These are phyloP conservation scores for Leucaena leucocephala DNA, from an alignment of 306 rosid genomes.

Conservation along the genomic window DNA sequence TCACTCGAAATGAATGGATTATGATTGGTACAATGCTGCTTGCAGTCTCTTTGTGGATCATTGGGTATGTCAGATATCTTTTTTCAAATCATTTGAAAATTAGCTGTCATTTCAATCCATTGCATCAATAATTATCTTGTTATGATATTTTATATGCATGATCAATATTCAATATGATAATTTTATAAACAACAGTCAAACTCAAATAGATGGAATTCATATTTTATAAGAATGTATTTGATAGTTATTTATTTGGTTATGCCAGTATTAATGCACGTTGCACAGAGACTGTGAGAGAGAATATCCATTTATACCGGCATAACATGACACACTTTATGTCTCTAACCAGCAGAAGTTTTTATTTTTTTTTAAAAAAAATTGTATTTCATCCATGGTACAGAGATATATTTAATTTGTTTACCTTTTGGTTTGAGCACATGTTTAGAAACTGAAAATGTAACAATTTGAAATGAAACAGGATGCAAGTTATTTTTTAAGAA, in stretches of 20 bases:
- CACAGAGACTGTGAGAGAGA: neutral
- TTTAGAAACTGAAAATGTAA: neutral
- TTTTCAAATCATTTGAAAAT: neutral
- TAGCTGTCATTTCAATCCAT: neutral
- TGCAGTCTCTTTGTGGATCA: slow-evolving; percentile 90
- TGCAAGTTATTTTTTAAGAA: neutral
- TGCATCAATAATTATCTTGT: neutral
- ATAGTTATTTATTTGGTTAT: too few species aligned
- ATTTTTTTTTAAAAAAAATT: too few species aligned
- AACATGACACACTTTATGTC: neutral
- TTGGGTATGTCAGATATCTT: slow-evolving; percentile 62
- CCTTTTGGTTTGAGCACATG: neutral
- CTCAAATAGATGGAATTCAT: too few species aligned
- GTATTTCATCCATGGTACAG: too few species aligned
- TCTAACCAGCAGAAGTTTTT: neutral
- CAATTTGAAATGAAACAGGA: neutral
- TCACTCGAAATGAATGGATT: slow-evolving; percentile 71
- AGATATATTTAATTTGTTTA: too few species aligned
- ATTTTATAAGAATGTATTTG: too few species aligned
- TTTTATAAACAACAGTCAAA: neutral
- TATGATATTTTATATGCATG: neutral
- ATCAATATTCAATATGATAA: neutral
- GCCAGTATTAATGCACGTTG: too few species aligned
- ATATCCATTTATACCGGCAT: neutral
- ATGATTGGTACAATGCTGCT: slow-evolving; percentile 90